Evolutionary conservation across 2,329 filamentous ascomycete species (phyloP).

Genomic region (Diaporthe caulivora): DNA sequence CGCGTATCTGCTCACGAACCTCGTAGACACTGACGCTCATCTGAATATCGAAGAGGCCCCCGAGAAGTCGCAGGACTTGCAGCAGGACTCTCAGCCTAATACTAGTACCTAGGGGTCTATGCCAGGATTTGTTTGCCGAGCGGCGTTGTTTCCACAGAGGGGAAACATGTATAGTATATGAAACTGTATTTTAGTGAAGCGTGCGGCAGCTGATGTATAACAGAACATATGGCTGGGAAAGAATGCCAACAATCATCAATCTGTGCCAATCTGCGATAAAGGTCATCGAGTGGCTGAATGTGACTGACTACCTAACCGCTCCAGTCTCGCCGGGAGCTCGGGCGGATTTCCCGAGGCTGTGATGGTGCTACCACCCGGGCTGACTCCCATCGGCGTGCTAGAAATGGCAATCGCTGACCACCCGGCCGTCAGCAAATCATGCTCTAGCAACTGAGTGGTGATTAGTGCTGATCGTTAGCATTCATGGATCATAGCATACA

Average conservation of each 20-base stretch:
- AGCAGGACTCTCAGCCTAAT: no score
- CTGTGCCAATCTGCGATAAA: not conserved
- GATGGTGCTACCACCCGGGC: not conserved
- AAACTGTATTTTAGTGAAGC: no score
- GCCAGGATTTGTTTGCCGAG: no score
- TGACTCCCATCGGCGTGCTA: slow-evolving; percentile 1
- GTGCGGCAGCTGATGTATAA: no score
- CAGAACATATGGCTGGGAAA: not conserved
- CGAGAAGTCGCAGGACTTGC: not conserved
- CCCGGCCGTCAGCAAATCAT: not conserved
- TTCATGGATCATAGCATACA: not conserved
- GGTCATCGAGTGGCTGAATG: not conserved
- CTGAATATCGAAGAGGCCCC: not conserved
- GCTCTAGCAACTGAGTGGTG: not conserved
- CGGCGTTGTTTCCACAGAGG: no score
- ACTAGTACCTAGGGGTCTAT: no score
- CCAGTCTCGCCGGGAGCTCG: not conserved
- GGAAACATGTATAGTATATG: no score
- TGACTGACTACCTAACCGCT: not conserved
- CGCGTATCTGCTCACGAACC: slow-evolving; percentile 41
- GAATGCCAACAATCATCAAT: not conserved
- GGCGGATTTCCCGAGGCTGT: not conserved
- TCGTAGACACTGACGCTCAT: slow-evolving; percentile 41
- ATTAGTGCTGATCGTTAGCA: not conserved
- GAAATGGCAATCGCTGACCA: slow-evolving; percentile 10